phyloP scores from a whole-genome alignment of 495 filamentous ascomycete species.

The Saxophila tyrrhenica region DNA sequence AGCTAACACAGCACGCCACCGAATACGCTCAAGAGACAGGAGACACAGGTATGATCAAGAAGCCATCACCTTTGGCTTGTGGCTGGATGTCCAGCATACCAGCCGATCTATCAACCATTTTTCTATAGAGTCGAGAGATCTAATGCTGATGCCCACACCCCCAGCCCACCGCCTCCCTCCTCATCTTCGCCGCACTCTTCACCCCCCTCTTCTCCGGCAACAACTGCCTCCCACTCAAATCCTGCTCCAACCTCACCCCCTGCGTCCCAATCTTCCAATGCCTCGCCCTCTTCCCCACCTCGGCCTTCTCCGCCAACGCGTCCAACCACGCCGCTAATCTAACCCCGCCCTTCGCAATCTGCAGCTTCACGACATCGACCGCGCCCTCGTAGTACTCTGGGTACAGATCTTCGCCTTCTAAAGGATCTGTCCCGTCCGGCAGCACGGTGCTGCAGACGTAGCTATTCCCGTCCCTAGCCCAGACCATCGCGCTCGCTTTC shows the following conservation, averaged over 20 bases:
- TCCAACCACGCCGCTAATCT: conserved; percentile 26
- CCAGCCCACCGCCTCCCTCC: conserved; percentile 20
- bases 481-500: conserved; percentile 40
- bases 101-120: background rate
- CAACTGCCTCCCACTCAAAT: conserved; percentile 1
- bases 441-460: conserved; percentile 52
- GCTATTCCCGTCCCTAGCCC: conserved; percentile 51
- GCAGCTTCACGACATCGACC: conserved; percentile 52
- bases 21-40: too few relatives aligned
- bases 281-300: background rate
- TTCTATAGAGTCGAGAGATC: background rate
- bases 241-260: background rate
- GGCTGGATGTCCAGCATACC: background rate
- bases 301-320: conserved; percentile 14
- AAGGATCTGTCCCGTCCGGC: conserved; percentile 40
- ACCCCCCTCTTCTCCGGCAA: background rate
- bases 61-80: background rate
- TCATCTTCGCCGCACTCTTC: conserved; percentile 10
- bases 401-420: conserved; percentile 47
- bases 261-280: background rate
- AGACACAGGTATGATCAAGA: background rate
- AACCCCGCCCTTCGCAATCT: conserved; percentile 49
- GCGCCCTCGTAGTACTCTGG: conserved; percentile 52
- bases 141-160: conserved; percentile 16
- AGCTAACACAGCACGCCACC: too few relatives aligned